phyloP scores from a whole-genome alignment of 257 asterid genomes.

The Solanum etuberosum region DNA sequence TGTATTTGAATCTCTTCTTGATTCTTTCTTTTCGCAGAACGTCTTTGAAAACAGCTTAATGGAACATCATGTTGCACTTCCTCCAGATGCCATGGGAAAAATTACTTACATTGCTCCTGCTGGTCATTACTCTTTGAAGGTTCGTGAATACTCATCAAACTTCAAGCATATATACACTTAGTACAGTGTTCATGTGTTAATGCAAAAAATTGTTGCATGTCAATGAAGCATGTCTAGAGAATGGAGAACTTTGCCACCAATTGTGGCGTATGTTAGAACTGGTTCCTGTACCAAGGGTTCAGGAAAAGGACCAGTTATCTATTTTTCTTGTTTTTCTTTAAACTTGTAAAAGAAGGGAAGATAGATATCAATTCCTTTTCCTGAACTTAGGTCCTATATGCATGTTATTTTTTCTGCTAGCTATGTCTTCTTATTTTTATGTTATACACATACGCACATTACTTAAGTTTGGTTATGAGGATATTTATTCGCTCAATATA shows the following conservation, averaged over 20 bases:
- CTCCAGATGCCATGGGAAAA: conserved; percentile 98
- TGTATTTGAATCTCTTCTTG: neutral
- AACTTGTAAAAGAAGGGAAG: neutral
- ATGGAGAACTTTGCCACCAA: neutral
- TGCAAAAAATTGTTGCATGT: neutral
- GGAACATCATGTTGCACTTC: conserved; percentile 84
- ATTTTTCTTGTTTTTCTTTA: neutral
- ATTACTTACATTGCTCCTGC: conserved; percentile 80
- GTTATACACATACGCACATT: neutral
- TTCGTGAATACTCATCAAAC: conserved; percentile 2
- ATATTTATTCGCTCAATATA: neutral
- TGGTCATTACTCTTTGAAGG: conserved; percentile 91
- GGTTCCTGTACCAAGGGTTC: neutral
- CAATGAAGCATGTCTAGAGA: neutral
- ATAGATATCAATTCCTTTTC: neutral
- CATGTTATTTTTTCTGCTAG: neutral
- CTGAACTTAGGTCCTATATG: neutral
- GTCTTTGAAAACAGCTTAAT: conserved; percentile 82
- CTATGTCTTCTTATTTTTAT: neutral
- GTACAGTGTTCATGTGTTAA: neutral
- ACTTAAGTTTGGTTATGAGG: neutral
- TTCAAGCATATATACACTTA: neutral
- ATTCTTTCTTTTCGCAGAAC: conserved; percentile 32
- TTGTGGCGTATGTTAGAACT: neutral
- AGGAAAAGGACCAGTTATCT: neutral